Base-by-base conservation (phyloP, 305 asterid genomes). In the Rubia tinctorum region DNA sequence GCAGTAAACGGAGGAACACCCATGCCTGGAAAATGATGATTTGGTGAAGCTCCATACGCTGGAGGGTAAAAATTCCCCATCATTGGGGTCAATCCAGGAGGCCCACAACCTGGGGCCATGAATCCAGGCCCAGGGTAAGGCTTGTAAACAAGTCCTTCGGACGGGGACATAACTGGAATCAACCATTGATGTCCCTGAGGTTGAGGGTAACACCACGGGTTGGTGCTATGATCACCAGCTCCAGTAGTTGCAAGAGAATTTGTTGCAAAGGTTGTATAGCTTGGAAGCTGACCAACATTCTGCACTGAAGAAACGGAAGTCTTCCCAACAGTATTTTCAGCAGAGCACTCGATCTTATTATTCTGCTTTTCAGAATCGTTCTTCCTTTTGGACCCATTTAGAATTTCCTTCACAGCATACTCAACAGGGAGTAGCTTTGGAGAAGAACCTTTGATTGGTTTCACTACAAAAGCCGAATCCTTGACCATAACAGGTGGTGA, bases 111-210 rank as follows among this genome's bases (percentile, higher is more conserved):
- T 8, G 84, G 84, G 68, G 85, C 78, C 66, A 66, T 60, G 30
- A 64, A 84, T 63, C 85, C 89, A 0, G 91, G 87, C 20, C 87
- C 91, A 2, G 89, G 94, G 63, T 82, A 90, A 2, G 97, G 99
- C 76, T 94, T 94, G 79, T 94, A 94, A 15, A 94, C 87, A 2
- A 94, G 84, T 65, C 97, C 99, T 81, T 91, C 99, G 1, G 96
- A 87, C 61, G 97, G 97, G 66, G 99, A 86, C 93, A 94, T 89
- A 73, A 94, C 89, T 0, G 99, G 97, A 18, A 94, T 73, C 85
- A 94, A 71, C 97, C 97, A 91, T 40, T 90, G 99, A 47, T 86
- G 91, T 25, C 90, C 95, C 39, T 82, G 87, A 6, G 86, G 84
- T 66, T 88, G 97, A 75, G 78, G 83, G 71, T 78, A 82, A 77